A percentile compares a stretch with the other conserved stretches of the same genome.
Conservation (phyloP, 2,329 filamentous ascomycete genomes). For the Chrysoporthe deuterocubensis region DNA sequence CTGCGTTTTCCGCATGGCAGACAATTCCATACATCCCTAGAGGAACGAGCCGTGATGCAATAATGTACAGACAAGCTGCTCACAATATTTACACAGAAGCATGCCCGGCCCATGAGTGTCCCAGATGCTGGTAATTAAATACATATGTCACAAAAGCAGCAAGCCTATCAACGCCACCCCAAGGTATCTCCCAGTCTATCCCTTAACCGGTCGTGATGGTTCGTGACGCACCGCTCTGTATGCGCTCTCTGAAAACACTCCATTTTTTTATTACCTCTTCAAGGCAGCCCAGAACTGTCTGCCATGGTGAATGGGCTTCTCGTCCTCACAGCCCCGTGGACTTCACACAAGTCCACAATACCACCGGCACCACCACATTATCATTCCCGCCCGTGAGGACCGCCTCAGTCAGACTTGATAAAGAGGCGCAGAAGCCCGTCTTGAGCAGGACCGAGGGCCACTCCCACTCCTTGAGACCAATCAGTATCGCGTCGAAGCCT, state of each 20-base stretch:
- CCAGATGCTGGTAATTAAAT: not conserved
- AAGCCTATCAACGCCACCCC: slow-evolving; percentile 13
- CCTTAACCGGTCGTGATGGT: slow-evolving; percentile 5
- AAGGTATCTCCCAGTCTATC: slow-evolving; percentile 22
- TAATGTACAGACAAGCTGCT: not conserved
- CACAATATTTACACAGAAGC: not conserved
- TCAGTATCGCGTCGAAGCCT: slow-evolving; percentile 10
- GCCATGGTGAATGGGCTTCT: not conserved
- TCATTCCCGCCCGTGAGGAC: slow-evolving; percentile 97
- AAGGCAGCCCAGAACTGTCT: not conserved
- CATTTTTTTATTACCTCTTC: not conserved
- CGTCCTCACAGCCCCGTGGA: slow-evolving; percentile 46
- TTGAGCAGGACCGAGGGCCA: slow-evolving; percentile 69
- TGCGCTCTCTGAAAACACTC: not conserved
- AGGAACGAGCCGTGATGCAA: not conserved
- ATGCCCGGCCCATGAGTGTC: not conserved
- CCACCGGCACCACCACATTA: slow-evolving; percentile 94
- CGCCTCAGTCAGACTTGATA: slow-evolving; percentile 91
- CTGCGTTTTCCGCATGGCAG: no score
- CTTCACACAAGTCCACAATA: slow-evolving; percentile 90
- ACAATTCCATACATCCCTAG: no score
- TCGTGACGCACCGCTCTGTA: slow-evolving; percentile 9
- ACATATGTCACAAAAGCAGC: not conserved
- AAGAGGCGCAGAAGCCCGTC: slow-evolving; percentile 71
- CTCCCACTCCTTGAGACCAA: slow-evolving; percentile 34